Evolutionary conservation across 108 stramenopile species (phyloP).

Genomic region (Skeletonema potamos): DNA sequence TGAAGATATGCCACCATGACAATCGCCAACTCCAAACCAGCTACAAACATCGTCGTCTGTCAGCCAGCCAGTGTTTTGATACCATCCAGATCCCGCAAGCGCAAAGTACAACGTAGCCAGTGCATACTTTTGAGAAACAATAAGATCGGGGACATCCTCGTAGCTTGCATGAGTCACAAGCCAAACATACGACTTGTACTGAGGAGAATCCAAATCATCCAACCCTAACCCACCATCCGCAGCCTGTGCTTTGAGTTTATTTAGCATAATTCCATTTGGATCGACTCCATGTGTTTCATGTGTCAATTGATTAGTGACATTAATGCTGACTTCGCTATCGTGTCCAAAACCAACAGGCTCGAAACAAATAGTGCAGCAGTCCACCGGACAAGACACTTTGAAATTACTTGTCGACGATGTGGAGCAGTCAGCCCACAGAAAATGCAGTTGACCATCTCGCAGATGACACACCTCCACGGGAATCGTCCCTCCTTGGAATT

Average conservation of each 20-base stretch:
- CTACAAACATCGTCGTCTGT: conserved; percentile 26
- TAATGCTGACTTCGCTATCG: conserved; percentile 2
- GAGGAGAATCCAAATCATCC: conserved; percentile 16
- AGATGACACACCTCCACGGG: conserved; percentile 18
- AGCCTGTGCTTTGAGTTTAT: background rate
- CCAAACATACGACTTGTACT: conserved; percentile 39
- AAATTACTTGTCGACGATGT: conserved; percentile 3
- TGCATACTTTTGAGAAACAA: conserved; percentile 49
- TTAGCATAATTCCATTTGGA: background rate
- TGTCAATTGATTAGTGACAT: background rate
- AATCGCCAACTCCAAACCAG: conserved; percentile 36
- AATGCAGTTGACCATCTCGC: conserved; percentile 17
- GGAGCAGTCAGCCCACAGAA: conserved; percentile 24
- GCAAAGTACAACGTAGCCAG: conserved; percentile 57
- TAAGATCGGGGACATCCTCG: conserved; percentile 11
- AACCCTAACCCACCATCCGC: conserved; percentile 10
- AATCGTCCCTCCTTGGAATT: conserved; percentile 14
- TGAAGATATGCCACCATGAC: conserved; percentile 33
- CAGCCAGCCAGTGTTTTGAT: conserved; percentile 20
- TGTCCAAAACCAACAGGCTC: conserved; percentile 19
- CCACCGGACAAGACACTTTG: conserved; percentile 22
- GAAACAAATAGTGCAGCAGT: conserved; percentile 40
- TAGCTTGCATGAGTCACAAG: conserved; percentile 13
- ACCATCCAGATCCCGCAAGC: conserved; percentile 20
- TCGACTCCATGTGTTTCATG: background rate